These are phyloP conservation scores for Gilbertella persicaria DNA, from an alignment of 371 early-diverging fungal genomes.

Conservation along the genomic window DNA sequence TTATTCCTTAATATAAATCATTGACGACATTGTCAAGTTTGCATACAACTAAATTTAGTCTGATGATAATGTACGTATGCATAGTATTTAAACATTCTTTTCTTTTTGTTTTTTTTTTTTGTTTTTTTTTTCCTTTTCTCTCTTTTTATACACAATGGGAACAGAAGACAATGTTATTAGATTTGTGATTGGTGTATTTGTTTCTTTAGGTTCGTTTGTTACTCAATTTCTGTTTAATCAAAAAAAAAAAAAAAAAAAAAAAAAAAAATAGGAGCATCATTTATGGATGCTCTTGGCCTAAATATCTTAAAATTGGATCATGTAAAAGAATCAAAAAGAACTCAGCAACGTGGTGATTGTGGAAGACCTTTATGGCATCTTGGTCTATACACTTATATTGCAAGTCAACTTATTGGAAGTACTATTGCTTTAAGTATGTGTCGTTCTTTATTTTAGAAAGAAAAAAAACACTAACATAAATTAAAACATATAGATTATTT, in stretches of 20 bases:
- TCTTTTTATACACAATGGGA: conserved; percentile 27
- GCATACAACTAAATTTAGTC: background rate
- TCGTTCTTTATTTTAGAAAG: conserved; percentile 1
- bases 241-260: no score
- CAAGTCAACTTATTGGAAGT: conserved; percentile 66
- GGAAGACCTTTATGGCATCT: conserved; percentile 70
- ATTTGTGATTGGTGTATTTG: conserved; percentile 66
- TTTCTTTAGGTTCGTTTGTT: conserved; percentile 48
- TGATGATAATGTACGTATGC: conserved; percentile 14
- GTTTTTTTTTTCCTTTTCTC: conserved; percentile 18
- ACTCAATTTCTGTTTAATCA: background rate
- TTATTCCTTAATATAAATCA: no score
- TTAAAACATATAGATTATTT: conserved; percentile 54
- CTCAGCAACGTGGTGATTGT: conserved; percentile 62
- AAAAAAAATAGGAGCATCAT: conserved; percentile 50
- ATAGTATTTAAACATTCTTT: no score
- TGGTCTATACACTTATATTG: conserved; percentile 66
- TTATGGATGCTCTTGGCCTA: conserved; percentile 72
- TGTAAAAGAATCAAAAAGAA: conserved; percentile 54
- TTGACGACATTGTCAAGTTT: no score
- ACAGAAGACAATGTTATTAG: conserved; percentile 44
- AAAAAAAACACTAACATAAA: conserved; percentile 3
- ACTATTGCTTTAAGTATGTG: conserved; percentile 71
- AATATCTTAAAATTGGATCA: conserved; percentile 72
- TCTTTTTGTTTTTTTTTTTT: conserved; percentile 12